Base-by-base conservation (phyloP, 164 flowering plant species). In the Akebia trifoliata region DNA sequence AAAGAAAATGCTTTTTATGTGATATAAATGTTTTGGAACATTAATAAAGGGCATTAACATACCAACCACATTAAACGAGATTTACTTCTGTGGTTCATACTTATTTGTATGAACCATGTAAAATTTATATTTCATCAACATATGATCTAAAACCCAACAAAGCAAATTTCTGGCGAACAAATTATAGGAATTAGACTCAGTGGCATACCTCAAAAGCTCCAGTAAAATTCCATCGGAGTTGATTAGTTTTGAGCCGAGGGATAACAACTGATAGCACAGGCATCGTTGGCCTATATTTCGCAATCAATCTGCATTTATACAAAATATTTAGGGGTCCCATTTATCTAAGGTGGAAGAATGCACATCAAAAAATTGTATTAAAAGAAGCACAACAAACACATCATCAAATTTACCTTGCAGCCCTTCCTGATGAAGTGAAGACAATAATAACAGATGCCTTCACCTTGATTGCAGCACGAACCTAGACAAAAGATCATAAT, bases 371-470 rank as follows among this genome's bases (percentile, higher is more conserved):
- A n/a, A n/a, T n/a, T n/a, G n/a, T n/a, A 21, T 38, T 24, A 1
- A 37, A 30, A 39, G 1, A 53, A 3, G 29, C 17, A 6, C 20
- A 47, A 17, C 26, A 50, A 25, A 43, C 40, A 15, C n/a, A n/a
- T n/a, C n/a, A n/a, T n/a, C n/a, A n/a, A n/a, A n/a, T n/a, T 9
- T 79, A 89, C 97, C 97, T 83, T 25, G 97, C 97, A 59, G 97
- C 95, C 69, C 87, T 83, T 68, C 97, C 97, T 38, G 97, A 78
- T 24, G 97, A 84, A 36, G 97, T 89, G 67, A 89, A 89, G 62
- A 83, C 79, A 50, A 89, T 80, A 42, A 89, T 84, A 60, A 80
- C 86, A 57, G 97, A 86, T 45, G 95, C 94, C 79, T 85, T 86
- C 60, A 85, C 92, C 76, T 85, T 86, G 55, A 90, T 76, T 29